Base-by-base conservation (phyloP, 257 asterid genomes). In the Anisodus acutangulus region DNA sequence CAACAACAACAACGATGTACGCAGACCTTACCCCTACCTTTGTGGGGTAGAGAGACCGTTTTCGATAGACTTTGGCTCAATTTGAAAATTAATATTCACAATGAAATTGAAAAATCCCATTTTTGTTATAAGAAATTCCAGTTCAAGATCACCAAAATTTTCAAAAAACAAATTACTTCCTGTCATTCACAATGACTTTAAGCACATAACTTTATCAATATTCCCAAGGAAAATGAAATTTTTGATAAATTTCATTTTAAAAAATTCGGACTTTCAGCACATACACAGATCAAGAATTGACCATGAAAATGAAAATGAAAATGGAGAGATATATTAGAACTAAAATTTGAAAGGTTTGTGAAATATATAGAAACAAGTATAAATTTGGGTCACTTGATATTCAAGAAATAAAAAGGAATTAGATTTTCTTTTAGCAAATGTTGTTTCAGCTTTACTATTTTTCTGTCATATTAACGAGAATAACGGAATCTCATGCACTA, bases 381-480 rank as follows among this genome's bases (percentile, higher is more conserved):
- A 70, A n/a, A n/a, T 70, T 43, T 17, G 35, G 26, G 31, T 41
- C 9, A 17, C 79, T 47, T 26, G 63, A 51, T 22, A 2, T 74
- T 47, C 69, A 62, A 62, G 39, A 22, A 62, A 62, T 62, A 26
- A 8, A 4, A 62, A 26, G 19, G 8, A 62, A 9, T 62, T 9
- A 62, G 39, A 62, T 62, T 72, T 13, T 45, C 8, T n/a, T 43
- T 66, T 35, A 0, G 57, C 60, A 72, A 9, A 72, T 72, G n/a
- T 47, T 74, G 80, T 49, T 74, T 74, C 59, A 74, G 60, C 41
- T 74, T 49, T 76, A 76, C 67, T 78, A 55, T 82, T 76, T 39
- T 55, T 59, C 69, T 68, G 83, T 37, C 54, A 86, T 59, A 60
- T 37, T 54, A 83, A 86, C 88, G 79, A 79, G 9, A 86, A 78